Conservation (phyloP, 2,329 filamentous ascomycete species). For the Trichoderma sp. region DNA sequence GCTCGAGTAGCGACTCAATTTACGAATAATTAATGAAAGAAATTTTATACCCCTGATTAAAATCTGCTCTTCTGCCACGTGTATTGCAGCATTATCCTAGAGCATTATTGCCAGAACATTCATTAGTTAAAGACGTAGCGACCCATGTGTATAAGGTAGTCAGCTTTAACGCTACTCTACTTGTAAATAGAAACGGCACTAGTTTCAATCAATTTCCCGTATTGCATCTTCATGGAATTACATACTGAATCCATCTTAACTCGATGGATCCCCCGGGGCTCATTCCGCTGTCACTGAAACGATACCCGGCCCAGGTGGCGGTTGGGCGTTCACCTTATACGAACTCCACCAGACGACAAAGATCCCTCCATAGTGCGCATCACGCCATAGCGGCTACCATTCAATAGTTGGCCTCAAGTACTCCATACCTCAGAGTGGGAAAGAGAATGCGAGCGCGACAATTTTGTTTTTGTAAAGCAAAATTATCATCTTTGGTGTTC, state of each 20-base stretch:
- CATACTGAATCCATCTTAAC: background rate
- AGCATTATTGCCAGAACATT: background rate
- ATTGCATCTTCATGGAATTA: background rate
- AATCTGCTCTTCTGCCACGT: background rate
- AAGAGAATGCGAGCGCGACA: background rate
- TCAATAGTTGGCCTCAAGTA: background rate
- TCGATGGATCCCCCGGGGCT: background rate
- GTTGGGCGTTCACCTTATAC: background rate
- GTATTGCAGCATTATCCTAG: background rate
- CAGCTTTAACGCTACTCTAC: background rate
- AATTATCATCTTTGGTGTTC: background rate
- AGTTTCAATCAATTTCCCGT: background rate
- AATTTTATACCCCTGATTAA: background rate
- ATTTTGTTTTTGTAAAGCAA: background rate
- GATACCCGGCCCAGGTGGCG: background rate
- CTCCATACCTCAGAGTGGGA: background rate
- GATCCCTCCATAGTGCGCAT: background rate
- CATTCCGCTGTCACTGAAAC: background rate
- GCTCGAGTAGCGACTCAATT: background rate
- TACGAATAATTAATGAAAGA: background rate
- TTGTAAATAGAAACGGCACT: background rate
- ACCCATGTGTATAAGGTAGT: background rate
- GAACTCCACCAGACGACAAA: background rate
- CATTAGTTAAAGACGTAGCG: background rate
- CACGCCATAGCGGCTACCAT: conserved; percentile 7